Evolutionary conservation across 129 eudicot genomes (phyloP).

Genomic region (Mikania micrantha): DNA sequence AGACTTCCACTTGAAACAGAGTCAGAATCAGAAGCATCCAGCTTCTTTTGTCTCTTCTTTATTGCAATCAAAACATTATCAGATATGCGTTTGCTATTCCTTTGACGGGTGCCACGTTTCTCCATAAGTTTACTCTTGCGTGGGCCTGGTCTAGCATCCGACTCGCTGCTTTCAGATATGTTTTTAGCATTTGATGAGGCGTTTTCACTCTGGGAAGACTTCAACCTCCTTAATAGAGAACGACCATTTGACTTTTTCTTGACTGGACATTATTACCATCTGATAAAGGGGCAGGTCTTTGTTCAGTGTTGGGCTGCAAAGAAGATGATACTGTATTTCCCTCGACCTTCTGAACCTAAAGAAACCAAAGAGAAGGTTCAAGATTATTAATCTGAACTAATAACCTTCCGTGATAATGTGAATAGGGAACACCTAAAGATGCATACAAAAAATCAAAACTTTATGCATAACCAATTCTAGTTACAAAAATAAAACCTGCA

Average conservation of each 20-base stretch:
- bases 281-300: conserved; percentile 36
- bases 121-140: conserved; percentile 43
- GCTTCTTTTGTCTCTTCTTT: conserved; percentile 67
- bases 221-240: conserved; percentile 41
- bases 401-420: neutral
- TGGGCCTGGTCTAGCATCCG: conserved; percentile 48
- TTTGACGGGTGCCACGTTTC: conserved; percentile 52
- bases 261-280: conserved; percentile 37
- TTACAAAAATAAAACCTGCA: neutral
- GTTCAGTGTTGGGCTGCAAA: conserved; percentile 29
- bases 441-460: neutral
- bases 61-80: conserved; percentile 53
- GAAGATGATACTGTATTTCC: conserved; percentile 27
- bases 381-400: neutral
- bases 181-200: conserved; percentile 59
- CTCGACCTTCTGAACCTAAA: conserved; percentile 43
- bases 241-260: conserved; percentile 41
- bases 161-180: conserved; percentile 71
- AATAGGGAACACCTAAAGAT: neutral
- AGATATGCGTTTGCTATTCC: conserved; percentile 66
- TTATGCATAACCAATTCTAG: neutral
- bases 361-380: conserved; percentile 6
- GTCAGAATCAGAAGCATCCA: conserved; percentile 57
- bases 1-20: conserved; percentile 52
- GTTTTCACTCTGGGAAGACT: conserved; percentile 62